A percentile compares a stretch with the other conserved stretches of the same genome.
Evolutionary conservation across 176 grass and related monocot genomes (phyloP).

Genomic region (Tillandsia leiboldiana): DNA sequence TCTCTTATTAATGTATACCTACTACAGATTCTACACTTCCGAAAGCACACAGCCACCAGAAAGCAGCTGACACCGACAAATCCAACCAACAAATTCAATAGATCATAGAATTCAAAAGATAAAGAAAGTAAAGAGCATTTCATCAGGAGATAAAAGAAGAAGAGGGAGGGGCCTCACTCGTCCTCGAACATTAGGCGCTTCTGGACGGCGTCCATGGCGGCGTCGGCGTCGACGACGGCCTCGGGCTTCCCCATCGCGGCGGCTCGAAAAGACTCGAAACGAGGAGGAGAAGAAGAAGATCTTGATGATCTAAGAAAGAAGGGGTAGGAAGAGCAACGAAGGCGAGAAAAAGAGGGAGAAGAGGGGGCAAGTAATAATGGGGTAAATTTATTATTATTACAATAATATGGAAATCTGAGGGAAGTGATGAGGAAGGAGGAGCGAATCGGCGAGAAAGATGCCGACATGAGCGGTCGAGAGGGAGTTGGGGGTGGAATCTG

Average conservation of each 20-base stretch:
- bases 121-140: too few species aligned
- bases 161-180: conserved; percentile 38
- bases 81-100: neutral
- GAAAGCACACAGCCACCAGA: neutral
- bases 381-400: too few species aligned
- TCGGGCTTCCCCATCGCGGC: conserved; percentile 2
- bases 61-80: neutral
- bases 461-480: too few species aligned
- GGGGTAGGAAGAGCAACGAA: neutral
- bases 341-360: neutral
- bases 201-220: conserved; percentile 88
- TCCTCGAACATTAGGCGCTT: conserved; percentile 97
- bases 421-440: too few species aligned
- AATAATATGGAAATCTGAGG: too few species aligned
- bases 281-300: neutral
- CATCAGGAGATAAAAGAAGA: neutral
- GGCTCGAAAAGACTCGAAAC: neutral
- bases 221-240: conserved; percentile 39
- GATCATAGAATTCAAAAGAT: neutral
- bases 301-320: neutral
- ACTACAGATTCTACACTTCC: neutral
- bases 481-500: too few species aligned
- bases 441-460: too few species aligned
- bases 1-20: neutral
- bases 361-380: neutral